Evolutionary conservation across 2,329 filamentous ascomycete genomes (phyloP), one percentile per base, ranked within the genome.

Genomic region (Blastomyces emzantsi): DNA sequence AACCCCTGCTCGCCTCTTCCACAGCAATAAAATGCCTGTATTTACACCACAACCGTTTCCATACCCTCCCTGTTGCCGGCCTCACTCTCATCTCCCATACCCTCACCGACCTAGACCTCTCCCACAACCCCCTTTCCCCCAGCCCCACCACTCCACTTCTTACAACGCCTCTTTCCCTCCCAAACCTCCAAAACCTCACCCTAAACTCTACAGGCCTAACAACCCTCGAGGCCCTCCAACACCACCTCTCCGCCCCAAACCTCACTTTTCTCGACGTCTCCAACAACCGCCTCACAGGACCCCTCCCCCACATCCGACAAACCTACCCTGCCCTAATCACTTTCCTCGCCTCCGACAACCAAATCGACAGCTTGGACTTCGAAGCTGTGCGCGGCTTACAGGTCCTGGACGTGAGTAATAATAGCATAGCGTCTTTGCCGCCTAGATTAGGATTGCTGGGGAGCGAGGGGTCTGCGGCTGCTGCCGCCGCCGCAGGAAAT

Each of bases 371-470:
- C 17, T 81, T 96, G 19, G 84, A 88, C 1, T 87, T 90, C 0
- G 87, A 91, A 11, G 81, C 86, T 11, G 85, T 97, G 47, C 81
- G 82, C 60, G 92, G 93, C 0, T 74, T 97, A 63, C 85, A 85
- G 67, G 83, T 89, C 5, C 84, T 95, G 2, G 90, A 96, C 73
- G 85, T 91, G 9, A 86, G 85, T 67, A 92, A 91, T 74, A 97
- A 97, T 71, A 88, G 93, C 60, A 90, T 97, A 66, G 84, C 84
- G n/a, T 84, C 85, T 57, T 78, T 97, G 17, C 90, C 94, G 65
- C 89, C 92, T 0, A 85, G 87, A 8, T 82, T 97, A 13, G 93
- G 93, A 0, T 79, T 96, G 15, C 80, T 96, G 0, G 87, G 87
- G 30, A 87, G 87, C 1, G 80, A 79, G 33, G 73, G 75, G 11